Evolutionary conservation across 148 eudicot species (phyloP).

Genomic region (Rheum nobile): DNA sequence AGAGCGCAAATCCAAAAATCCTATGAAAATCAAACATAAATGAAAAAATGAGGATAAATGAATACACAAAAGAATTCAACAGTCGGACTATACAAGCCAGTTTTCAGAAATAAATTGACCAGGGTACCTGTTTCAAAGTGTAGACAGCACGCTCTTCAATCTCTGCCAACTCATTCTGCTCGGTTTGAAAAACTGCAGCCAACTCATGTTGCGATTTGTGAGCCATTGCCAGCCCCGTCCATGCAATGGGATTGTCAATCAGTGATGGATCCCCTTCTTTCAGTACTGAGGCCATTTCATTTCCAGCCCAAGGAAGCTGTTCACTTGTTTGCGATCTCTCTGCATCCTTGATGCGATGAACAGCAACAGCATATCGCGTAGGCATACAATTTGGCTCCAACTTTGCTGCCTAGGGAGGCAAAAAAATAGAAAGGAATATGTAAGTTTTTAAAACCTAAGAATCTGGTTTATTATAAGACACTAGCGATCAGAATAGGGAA

Average conservation of each 20-base stretch:
- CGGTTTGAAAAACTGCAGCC: conserved; percentile 75
- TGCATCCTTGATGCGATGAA: conserved; percentile 80
- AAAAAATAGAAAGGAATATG: not conserved
- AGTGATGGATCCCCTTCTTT: conserved; percentile 73
- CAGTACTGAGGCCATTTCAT: conserved; percentile 90
- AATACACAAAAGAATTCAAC: not conserved
- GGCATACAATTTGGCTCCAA: conserved; percentile 94
- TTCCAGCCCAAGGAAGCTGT: conserved; percentile 89
- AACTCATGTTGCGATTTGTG: conserved; percentile 95
- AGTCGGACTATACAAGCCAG: not conserved
- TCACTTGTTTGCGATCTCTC: conserved; percentile 85
- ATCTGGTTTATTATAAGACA: no score
- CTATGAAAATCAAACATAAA: not conserved
- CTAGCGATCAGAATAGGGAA: not conserved
- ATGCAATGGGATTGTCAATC: conserved; percentile 67
- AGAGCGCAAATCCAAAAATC: not conserved
- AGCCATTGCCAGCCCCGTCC: conserved; percentile 95
- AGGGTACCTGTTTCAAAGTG: conserved; percentile 74
- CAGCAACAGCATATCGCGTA: conserved; percentile 78
- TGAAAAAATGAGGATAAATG: not conserved
- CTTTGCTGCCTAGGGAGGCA: conserved; percentile 54
- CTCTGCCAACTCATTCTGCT: conserved; percentile 56
- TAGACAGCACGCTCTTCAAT: conserved; percentile 61
- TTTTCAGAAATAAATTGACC: not conserved
- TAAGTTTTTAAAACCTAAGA: not conserved